These are phyloP conservation scores for Nitzschia inconspicua DNA, from an alignment of 108 stramenopile species.

Conservation along the genomic window DNA sequence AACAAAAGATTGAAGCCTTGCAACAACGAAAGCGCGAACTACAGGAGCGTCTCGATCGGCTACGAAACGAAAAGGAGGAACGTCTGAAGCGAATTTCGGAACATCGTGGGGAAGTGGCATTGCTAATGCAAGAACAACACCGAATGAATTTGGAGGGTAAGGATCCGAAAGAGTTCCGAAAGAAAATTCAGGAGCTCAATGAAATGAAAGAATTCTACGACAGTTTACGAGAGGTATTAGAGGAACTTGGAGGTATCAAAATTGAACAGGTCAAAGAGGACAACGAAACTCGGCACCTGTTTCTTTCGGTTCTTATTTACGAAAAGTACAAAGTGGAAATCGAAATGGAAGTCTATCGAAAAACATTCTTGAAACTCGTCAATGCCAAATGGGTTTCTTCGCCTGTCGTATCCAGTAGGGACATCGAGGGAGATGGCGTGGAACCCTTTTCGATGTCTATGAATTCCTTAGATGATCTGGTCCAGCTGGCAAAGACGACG, in stretches of 20 bases:
- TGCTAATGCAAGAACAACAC: constrained; percentile 14
- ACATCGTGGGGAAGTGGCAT: constrained; percentile 23
- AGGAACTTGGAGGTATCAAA: constrained; percentile 62
- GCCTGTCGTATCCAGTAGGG: constrained; percentile 1
- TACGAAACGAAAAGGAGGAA: constrained; percentile 16
- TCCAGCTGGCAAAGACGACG: constrained; percentile 34
- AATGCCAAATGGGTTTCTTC: constrained; percentile 24
- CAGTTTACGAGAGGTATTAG: constrained; percentile 51
- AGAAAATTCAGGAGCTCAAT: constrained; percentile 40
- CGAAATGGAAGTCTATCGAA: constrained; percentile 26
- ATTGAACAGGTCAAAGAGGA: constrained; percentile 39
- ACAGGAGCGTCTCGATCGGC: constrained; percentile 14
- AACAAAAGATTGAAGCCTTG: constrained; percentile 33
- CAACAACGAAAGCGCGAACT: constrained; percentile 18
- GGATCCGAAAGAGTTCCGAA: constrained; percentile 20
- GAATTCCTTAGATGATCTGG: constrained; percentile 54
- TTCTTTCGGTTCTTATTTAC: constrained; percentile 7
- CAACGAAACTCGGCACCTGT: constrained; percentile 10
- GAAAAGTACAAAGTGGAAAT: constrained; percentile 23
- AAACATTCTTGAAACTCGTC: constrained; percentile 33
- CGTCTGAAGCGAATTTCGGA: neutral
- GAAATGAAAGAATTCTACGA: constrained; percentile 51
- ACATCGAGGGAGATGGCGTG: neutral
- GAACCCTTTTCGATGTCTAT: constrained; percentile 31
- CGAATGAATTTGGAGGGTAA: neutral